Conservation (phyloP, 371 early-diverging fungal species). For the Paraphysoderma sedebokerense region DNA sequence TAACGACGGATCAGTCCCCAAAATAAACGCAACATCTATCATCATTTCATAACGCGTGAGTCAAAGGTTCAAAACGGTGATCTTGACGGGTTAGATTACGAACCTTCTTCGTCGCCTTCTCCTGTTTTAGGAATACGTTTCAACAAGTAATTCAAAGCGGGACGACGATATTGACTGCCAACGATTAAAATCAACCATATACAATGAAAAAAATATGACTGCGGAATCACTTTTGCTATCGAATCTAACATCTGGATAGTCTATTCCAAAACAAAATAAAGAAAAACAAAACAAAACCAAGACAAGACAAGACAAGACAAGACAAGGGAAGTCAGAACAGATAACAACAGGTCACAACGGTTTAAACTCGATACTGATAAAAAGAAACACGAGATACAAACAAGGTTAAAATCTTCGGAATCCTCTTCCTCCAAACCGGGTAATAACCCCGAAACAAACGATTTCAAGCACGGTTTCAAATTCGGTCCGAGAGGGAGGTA, state of each 20-base stretch:
- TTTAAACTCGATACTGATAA: neutral
- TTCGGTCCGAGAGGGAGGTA: constrained; percentile 50
- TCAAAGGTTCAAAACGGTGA: no score
- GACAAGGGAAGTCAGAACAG: neutral
- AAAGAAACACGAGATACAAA: constrained; percentile 2
- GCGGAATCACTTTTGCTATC: constrained; percentile 46
- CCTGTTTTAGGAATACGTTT: neutral
- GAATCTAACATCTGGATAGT: constrained; percentile 50
- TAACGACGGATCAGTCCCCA: constrained; percentile 51
- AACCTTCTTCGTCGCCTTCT: no score
- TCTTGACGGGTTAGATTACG: no score
- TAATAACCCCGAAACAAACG: constrained; percentile 61
- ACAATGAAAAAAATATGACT: constrained; percentile 56
- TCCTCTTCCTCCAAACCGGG: constrained; percentile 85
- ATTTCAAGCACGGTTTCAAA: constrained; percentile 56
- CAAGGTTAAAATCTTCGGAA: constrained; percentile 61
- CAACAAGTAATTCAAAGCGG: constrained; percentile 54
- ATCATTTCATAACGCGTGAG: neutral
- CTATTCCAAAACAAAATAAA: constrained; percentile 6
- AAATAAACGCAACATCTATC: constrained; percentile 40
- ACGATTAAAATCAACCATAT: constrained; percentile 61
- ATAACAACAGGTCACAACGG: neutral
- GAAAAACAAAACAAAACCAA: neutral
- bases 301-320: neutral
- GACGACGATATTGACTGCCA: constrained; percentile 43